These are phyloP conservation scores for Fusarium tricinctum DNA, from an alignment of 2,329 filamentous ascomycete genomes.

Conservation along the genomic window DNA sequence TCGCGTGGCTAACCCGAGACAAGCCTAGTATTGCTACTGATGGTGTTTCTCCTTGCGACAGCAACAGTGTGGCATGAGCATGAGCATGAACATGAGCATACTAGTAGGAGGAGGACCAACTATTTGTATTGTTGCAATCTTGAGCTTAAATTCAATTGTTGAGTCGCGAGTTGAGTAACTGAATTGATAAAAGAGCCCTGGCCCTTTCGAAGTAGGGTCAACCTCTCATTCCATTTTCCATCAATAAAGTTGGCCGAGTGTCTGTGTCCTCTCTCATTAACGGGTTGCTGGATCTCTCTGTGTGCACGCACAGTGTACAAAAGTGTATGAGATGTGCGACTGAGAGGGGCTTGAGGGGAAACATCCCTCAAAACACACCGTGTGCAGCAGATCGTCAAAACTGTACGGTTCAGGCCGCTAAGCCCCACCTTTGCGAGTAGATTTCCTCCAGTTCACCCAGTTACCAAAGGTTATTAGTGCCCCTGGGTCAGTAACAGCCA, in stretches of 20 bases:
- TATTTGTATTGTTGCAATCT: not conserved
- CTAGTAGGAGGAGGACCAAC: not conserved
- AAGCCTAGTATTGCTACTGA: slow-evolving; percentile 4
- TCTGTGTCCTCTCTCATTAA: not conserved
- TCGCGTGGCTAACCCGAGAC: slow-evolving; percentile 45
- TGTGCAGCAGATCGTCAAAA: slow-evolving; percentile 10
- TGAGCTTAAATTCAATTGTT: not conserved
- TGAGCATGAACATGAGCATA: not conserved
- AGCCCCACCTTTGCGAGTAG: slow-evolving; percentile 7
- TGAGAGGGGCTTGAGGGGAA: slow-evolving; percentile 6
- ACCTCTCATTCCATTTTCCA: slow-evolving; percentile 9
- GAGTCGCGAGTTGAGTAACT: not conserved
- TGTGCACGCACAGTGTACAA: slow-evolving; percentile 17
- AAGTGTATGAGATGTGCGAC: slow-evolving; percentile 1
- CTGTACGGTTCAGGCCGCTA: slow-evolving; percentile 14
- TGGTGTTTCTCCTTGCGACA: slow-evolving; percentile 17
- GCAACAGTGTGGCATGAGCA: not conserved
- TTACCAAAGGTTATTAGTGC: not conserved
- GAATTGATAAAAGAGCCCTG: not conserved
- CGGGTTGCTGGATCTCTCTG: slow-evolving; percentile 3
- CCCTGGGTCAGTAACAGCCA: not conserved
- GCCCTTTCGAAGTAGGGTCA: not conserved
- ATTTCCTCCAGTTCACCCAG: slow-evolving; percentile 7
- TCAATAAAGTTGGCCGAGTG: slow-evolving; percentile 11
- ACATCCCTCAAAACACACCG: not conserved